Percentiles rank a stretch among this genome's conserved stretches.
These are phyloP conservation scores for Arachis monticola DNA, from an alignment of 331 rosid species.

Conservation along the genomic window DNA sequence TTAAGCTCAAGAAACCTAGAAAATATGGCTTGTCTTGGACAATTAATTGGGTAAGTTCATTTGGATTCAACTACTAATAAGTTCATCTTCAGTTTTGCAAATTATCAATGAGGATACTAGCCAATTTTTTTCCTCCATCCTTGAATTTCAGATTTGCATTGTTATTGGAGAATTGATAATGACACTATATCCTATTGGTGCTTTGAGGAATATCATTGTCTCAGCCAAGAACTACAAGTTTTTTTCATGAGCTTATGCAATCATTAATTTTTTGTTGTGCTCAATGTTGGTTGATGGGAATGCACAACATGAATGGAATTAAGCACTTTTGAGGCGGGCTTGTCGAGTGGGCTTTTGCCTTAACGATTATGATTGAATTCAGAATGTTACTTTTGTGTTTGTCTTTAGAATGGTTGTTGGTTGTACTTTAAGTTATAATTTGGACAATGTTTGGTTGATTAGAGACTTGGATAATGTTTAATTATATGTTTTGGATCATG, in stretches of 20 bases:
- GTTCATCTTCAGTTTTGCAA: neutral
- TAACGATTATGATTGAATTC: too few relatives aligned
- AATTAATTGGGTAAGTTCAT: conserved; percentile 45
- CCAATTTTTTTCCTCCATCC: neutral
- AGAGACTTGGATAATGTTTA: too few relatives aligned
- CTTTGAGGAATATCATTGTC: conserved; percentile 56
- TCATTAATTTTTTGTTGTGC: neutral
- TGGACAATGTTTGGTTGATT: too few relatives aligned
- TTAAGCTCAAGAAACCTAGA: conserved; percentile 38
- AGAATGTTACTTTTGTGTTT: too few relatives aligned
- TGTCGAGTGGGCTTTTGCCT: too few relatives aligned
- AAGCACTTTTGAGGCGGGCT: neutral
- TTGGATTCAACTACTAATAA: neutral
- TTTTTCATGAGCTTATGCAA: conserved; percentile 52
- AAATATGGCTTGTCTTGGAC: conserved; percentile 42
- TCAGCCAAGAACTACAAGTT: conserved; percentile 56
- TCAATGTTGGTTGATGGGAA: neutral
- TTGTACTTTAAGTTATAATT: too few relatives aligned
- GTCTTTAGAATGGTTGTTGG: too few relatives aligned
- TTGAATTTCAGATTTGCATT: conserved; percentile 58
- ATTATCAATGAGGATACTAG: neutral
- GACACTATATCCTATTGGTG: conserved; percentile 75
- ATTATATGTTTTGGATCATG: too few relatives aligned
- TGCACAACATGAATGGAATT: neutral
- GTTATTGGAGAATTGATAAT: conserved; percentile 54